These are phyloP conservation scores for Aspergillus ostianus DNA, from an alignment of 495 filamentous ascomycete species.

Conservation along the genomic window DNA sequence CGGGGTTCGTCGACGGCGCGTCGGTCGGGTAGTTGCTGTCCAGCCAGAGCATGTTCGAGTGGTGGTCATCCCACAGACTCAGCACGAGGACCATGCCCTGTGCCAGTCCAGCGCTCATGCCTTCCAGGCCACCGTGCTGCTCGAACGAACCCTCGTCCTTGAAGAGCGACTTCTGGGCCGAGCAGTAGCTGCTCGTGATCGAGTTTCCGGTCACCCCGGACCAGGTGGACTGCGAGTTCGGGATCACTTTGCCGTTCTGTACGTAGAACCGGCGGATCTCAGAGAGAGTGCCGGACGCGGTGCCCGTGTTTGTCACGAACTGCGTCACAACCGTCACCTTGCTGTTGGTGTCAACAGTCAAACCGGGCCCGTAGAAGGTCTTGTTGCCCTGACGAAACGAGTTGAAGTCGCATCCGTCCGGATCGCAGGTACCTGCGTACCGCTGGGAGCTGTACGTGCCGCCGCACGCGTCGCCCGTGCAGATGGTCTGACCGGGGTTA, in stretches of 20 bases:
- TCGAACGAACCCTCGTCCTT: constrained; percentile 59
- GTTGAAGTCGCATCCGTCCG: constrained; percentile 81
- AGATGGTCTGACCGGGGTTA: constrained; percentile 53
- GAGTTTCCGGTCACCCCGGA: constrained; percentile 51
- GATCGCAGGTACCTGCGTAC: constrained; percentile 63
- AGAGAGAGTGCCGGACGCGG: constrained; percentile 50
- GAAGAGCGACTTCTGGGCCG: constrained; percentile 57
- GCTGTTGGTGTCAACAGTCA: constrained; percentile 61
- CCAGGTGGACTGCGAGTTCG: constrained; percentile 55
- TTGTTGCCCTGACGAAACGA: constrained; percentile 63
- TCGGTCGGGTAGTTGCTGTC: constrained; percentile 67
- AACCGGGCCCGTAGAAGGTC: constrained; percentile 60
- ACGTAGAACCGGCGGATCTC: constrained; percentile 73
- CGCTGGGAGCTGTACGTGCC: constrained; percentile 42
- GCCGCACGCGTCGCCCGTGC: constrained; percentile 56
- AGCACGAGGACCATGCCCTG: constrained; percentile 67
- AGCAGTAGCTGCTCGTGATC: constrained; percentile 63
- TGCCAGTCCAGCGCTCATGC: constrained; percentile 55
- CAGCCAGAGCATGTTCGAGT: constrained; percentile 76
- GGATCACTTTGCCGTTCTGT: constrained; percentile 62
- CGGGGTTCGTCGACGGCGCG: constrained; percentile 50
- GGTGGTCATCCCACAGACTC: constrained; percentile 73
- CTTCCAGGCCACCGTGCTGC: constrained; percentile 55
- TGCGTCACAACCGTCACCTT: constrained; percentile 69
- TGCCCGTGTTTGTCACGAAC: constrained; percentile 60